These are phyloP conservation scores for Calonectria pseudoturangicola DNA, from an alignment of 2,329 filamentous ascomycete genomes.

Conservation along the genomic window DNA sequence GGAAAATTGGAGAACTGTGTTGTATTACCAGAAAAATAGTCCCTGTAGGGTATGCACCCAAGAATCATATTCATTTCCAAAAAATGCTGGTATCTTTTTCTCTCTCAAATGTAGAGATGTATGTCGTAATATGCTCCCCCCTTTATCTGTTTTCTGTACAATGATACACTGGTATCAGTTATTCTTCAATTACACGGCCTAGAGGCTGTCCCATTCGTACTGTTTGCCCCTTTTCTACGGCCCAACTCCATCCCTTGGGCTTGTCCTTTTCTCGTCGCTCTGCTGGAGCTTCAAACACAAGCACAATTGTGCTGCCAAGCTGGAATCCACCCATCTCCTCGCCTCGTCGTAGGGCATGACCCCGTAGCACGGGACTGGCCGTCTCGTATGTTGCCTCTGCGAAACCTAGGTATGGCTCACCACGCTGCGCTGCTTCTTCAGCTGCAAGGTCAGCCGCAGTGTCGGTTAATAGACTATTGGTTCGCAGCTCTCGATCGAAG, in stretches of 20 bases:
- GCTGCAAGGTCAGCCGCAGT: constrained; percentile 92
- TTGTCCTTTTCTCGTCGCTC: constrained; percentile 72
- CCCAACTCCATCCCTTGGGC: constrained; percentile 87
- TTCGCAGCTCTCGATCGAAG: constrained; percentile 94
- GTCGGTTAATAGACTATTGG: constrained; percentile 93
- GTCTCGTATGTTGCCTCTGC: constrained; percentile 91
- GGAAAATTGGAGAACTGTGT: not conserved
- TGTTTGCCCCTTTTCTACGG: constrained; percentile 88
- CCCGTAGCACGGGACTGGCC: constrained; percentile 85
- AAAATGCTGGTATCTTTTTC: constrained; percentile 16
- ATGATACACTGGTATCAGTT: constrained; percentile 31
- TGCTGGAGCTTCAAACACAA: constrained; percentile 94
- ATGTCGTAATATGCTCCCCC: constrained; percentile 28
- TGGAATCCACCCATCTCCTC: constrained; percentile 99
- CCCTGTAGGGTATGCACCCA: not conserved
- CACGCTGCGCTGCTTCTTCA: constrained; percentile 82
- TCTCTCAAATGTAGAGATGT: constrained; percentile 13
- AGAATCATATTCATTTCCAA: constrained; percentile 8
- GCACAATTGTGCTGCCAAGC: constrained; percentile 93
- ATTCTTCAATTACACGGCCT: constrained; percentile 80
- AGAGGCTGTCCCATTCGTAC: constrained; percentile 93
- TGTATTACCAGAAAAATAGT: not conserved
- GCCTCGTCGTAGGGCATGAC: constrained; percentile 88
- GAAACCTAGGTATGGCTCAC: constrained; percentile 92
- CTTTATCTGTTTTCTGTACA: constrained; percentile 41